A percentile compares a stretch with the other conserved stretches of the same genome.
Conservation (phyloP, 108 stramenopile species). For the Pseudonitzschia multistriata region DNA sequence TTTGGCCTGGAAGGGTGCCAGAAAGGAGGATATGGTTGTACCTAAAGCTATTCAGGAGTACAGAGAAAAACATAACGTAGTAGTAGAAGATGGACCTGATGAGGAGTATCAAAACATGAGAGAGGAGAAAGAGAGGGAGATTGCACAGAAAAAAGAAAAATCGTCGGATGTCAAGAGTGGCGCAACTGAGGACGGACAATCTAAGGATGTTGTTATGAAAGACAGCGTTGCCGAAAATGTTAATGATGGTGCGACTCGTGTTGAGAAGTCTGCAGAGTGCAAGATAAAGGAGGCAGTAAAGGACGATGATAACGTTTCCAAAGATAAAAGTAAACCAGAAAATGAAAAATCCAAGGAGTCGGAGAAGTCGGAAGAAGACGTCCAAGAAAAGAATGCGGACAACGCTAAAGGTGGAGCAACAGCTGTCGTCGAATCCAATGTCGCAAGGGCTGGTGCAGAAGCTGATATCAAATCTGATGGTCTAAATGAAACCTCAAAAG, state of each 20-base stretch:
- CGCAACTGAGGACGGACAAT: neutral
- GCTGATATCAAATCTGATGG: no score
- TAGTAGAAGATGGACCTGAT: slow-evolving; percentile 1
- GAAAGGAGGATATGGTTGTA: slow-evolving; percentile 71
- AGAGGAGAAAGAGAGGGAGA: slow-evolving; percentile 1
- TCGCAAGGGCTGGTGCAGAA: no score
- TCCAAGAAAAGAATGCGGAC: neutral
- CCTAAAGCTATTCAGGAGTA: slow-evolving; percentile 79
- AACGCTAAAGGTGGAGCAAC: no score
- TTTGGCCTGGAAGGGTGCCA: slow-evolving; percentile 83
- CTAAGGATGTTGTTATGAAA: neutral
- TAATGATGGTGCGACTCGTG: neutral
- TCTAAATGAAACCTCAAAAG: slow-evolving; percentile 15
- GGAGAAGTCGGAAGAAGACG: slow-evolving; percentile 7
- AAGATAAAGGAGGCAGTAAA: slow-evolving; percentile 6
- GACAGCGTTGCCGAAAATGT: neutral
- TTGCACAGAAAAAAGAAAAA: slow-evolving; percentile 15
- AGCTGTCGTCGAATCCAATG: no score
- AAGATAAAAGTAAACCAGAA: slow-evolving; percentile 11
- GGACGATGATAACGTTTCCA: neutral
- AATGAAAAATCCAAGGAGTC: slow-evolving; percentile 13
- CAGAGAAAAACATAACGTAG: slow-evolving; percentile 57
- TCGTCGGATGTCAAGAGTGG: slow-evolving; percentile 6
- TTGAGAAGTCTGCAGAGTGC: neutral
- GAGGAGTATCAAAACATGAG: neutral